These are phyloP conservation scores for Cercospora citrullina DNA, from an alignment of 2,329 filamentous ascomycete species.

Conservation along the genomic window DNA sequence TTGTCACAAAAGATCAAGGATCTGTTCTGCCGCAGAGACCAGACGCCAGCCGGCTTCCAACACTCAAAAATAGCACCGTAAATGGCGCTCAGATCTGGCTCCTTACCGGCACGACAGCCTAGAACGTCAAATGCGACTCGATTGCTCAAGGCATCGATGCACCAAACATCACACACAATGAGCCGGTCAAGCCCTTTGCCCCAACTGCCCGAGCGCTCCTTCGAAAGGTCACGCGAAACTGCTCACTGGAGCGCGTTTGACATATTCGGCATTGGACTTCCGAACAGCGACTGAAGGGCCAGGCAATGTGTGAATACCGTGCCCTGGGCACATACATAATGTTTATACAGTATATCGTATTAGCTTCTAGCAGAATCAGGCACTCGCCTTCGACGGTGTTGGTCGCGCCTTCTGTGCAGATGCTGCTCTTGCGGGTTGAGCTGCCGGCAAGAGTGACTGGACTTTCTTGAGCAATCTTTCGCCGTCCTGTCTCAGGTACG, in stretches of 20 bases:
- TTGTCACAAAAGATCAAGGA: not conserved
- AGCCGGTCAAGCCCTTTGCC: not conserved
- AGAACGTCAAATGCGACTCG: not conserved
- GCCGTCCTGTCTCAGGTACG: conserved; percentile 33
- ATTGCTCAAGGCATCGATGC: not conserved
- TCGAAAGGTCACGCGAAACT: not conserved
- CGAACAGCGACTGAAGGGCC: not conserved
- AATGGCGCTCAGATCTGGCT: not conserved
- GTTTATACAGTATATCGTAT: conserved; percentile 1
- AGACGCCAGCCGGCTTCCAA: not conserved
- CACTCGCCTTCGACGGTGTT: not conserved
- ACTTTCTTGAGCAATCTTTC: conserved; percentile 38
- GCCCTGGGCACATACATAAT: not conserved
- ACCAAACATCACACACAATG: not conserved
- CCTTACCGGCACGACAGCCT: not conserved
- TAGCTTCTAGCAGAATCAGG: not conserved
- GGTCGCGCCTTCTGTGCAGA: not conserved
- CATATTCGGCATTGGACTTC: not conserved
- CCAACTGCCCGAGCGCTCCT: not conserved
- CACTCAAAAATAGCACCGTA: not conserved
- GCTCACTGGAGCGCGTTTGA: not conserved
- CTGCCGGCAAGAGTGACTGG: conserved; percentile 24
- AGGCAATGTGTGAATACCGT: not conserved
- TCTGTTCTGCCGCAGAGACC: not conserved
- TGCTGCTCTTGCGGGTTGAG: conserved; percentile 1